Conservation (phyloP, 495 filamentous ascomycete genomes). For the Aspergillus homomorphus region DNA sequence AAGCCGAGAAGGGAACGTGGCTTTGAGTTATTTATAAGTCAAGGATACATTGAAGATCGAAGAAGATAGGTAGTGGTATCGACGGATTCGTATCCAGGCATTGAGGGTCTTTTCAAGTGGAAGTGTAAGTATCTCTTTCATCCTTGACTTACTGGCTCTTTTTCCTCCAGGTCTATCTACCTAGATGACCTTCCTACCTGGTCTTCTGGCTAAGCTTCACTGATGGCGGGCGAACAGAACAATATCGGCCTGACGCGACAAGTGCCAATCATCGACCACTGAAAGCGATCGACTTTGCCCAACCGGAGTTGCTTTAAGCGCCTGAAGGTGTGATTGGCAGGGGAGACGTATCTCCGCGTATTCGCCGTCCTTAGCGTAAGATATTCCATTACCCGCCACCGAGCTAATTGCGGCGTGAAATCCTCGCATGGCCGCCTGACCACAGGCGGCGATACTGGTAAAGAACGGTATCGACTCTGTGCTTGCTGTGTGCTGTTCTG, state of each 20-base stretch:
- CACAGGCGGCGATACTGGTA: background rate
- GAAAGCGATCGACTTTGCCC: background rate
- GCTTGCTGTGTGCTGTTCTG: background rate
- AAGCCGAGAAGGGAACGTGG: constrained; percentile 3
- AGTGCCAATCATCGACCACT: no score
- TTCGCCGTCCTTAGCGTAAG: background rate
- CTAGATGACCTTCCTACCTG: background rate
- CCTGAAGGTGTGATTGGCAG: background rate
- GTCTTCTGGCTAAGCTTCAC: background rate
- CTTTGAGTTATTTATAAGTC: background rate
- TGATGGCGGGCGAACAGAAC: background rate
- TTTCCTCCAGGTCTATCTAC: no score
- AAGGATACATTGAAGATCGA: background rate
- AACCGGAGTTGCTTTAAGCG: background rate
- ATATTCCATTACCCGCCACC: background rate
- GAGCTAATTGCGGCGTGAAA: background rate
- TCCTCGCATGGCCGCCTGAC: background rate
- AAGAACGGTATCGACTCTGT: background rate
- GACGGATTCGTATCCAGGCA: background rate
- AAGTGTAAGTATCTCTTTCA: no score
- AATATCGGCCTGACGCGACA: background rate
- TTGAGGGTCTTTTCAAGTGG: background rate
- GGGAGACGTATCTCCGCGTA: background rate
- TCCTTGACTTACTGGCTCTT: no score
- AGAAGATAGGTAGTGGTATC: background rate